Base-by-base conservation (phyloP, 2,329 filamentous ascomycete genomes). In the Raffaelea ambrosiae region DNA sequence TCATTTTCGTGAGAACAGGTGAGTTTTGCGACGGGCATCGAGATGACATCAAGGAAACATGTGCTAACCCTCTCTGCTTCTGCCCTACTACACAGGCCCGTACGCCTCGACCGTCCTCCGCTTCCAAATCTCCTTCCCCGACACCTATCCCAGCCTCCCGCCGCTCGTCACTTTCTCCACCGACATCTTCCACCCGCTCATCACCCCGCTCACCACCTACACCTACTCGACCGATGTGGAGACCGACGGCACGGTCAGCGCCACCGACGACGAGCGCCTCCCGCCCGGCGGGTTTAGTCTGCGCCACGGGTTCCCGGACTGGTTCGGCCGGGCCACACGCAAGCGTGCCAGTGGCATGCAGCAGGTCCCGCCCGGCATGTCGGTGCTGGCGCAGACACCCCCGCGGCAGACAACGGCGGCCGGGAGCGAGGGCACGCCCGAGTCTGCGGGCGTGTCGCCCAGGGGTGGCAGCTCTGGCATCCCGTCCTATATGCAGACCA, bases 141-240 rank as follows among this genome's bases (percentile, higher is more conserved):
- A 84, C 51, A 75, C 77, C 36, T 96, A 94, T 62, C 91, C 91
- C 13, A 69, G 74, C 45, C 69, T 87, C 19, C 87, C 91, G 44
- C 93, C 93, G 10, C 73, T 90, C 18, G 80, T 98, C 55, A 91
- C 84, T 47, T 95, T 98, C 65, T 79, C 81, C 41, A 94, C 88
- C 56, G 91, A 97, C 62, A 84, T 97, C 56, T 98, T 97, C 64
- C 91, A 98, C 63, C 91, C 91, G 18, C 74, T 98, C 39, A 83
- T 97, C 55, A 89, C 90, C 8, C 90, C 93, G 35, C 74, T 94
- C 52, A 95, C 89, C n/a, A 95, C 88, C 3, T 94, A 95, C 66
- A 93, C 88, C 61, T 94, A 95, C 69, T 86, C 88, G 39, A 89
- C 87, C 52, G 83, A 85, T 49, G 80, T 85, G 33, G 79, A 86